Base-by-base conservation (phyloP, 208 protist genomes). In the Crithidia fasciculata region DNA sequence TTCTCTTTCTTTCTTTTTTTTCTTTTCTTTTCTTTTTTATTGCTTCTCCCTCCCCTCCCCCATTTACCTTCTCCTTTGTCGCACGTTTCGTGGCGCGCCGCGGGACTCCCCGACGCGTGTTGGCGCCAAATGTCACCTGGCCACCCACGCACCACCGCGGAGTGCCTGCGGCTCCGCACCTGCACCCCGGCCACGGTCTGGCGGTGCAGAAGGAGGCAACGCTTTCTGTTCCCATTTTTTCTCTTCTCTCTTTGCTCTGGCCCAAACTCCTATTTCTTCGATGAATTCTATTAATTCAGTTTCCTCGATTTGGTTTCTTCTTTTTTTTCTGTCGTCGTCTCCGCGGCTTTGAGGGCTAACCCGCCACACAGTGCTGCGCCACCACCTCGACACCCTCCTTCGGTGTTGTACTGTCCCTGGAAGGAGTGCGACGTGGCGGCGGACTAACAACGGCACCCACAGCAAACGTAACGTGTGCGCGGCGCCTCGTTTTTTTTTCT, bases 81-180 rank as follows among this genome's bases (percentile, higher is more conserved):
- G 19, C 12, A n/a, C 15, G 19, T 62, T 45, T 12, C 19, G n/a
- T 18, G 19, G 10, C 12, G 13, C 40, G 13, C 40, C 28, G 28
- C 28, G 28, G 28, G 28, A 28, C 28, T 28, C 28, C 28, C 28
- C 28, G 28, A 28, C 28, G 28, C 50, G 50, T 55, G 50, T 55
- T 55, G 50, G 50, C 12, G 50, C 50, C 50, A 55, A 55, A 55
- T 5, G 6, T 55, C 50, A 55, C 50, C 50, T 55, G 50, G 50
- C 50, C 50, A 55, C 50, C 50, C 50, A 18, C 50, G 50, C 12
- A 55, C 50, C 15, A n/a, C 15, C 8, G 18, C 15, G 15, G 50
- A 28, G 50, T 55, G 15, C 15, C 15, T 16, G 45, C 45, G 28
- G 28, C 28, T 28, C 28, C 28, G 28, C 28, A 28, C 28, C 28